Conservation (phyloP, 768 basidiomycete species). For the Pleurotus giganteus region DNA sequence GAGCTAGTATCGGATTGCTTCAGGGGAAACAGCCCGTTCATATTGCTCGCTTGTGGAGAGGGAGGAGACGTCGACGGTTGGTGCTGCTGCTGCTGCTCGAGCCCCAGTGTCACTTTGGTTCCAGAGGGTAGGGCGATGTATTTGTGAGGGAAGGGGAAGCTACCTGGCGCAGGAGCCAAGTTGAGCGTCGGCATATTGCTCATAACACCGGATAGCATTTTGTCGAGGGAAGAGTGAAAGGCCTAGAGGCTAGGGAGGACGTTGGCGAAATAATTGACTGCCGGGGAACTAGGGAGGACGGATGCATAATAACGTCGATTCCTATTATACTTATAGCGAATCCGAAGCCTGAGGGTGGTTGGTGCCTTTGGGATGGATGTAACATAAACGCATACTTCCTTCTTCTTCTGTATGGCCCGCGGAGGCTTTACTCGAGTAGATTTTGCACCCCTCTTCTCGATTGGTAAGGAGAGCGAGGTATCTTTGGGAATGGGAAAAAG, state of each 20-base stretch:
- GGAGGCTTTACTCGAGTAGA: neutral
- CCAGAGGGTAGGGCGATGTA: slow-evolving; percentile 28
- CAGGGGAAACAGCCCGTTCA: slow-evolving; percentile 45
- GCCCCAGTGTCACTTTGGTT: slow-evolving; percentile 29
- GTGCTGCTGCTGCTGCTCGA: slow-evolving; percentile 15
- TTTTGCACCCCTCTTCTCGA: neutral
- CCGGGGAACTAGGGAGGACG: neutral
- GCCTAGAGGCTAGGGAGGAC: neutral
- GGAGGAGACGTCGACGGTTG: slow-evolving; percentile 12
- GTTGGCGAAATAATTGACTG: slow-evolving; percentile 1
- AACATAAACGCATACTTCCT: no score
- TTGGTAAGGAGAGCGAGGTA: neutral
- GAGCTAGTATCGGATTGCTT: slow-evolving; percentile 16
- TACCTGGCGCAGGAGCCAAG: slow-evolving; percentile 29
- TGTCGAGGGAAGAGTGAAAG: neutral
- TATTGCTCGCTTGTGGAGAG: slow-evolving; percentile 22
- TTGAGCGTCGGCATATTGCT: slow-evolving; percentile 27
- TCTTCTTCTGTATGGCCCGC: neutral
- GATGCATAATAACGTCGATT: neutral
- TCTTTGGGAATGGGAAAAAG: neutral
- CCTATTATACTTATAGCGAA: neutral
- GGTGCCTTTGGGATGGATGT: no score
- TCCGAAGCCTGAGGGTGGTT: neutral
- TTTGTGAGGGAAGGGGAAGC: slow-evolving; percentile 37
- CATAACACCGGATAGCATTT: slow-evolving; percentile 11